Base-by-base conservation (phyloP, 2,329 filamentous ascomycete genomes). In the Plenodomus biglobosus region DNA sequence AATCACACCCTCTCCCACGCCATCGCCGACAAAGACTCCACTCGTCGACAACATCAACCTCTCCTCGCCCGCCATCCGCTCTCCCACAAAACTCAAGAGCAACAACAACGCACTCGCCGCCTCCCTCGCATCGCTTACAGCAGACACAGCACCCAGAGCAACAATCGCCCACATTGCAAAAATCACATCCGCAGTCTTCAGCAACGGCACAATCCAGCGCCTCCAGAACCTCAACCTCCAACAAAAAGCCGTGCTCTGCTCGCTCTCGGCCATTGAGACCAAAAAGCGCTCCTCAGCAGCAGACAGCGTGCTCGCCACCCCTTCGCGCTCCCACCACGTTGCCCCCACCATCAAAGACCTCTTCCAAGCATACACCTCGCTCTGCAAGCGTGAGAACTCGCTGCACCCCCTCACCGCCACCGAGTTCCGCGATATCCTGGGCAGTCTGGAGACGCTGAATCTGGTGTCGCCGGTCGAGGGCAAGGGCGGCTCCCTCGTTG, bases 211-310 rank as follows among this genome's bases (percentile, higher is more conserved):
- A 1, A 83, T 80, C 11, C 90, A 96, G 61, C 84, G 94, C 48
- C 83, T 99, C 13, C 87, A 88, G 70, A 85, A 86, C 3, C 82
- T 99, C 47, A 99, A 97, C 68, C 80, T 99, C 2, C 95, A 99
- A 68, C 94, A 99, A 72, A 97, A 96, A 71, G 94, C 92, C 3
- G 91, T 92, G 0, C 80, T 99, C 8, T 99, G 94, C 74, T 85
- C 92, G 0, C 79, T 99, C 13, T 81, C 92, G 34, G 90, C 90
- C 2, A 83, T 94, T n/a, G 92, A 96, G 70, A 89, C 87, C 61
- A 85, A 84, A 54, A 86, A 83, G 58, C 79, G 83, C 40, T 75
- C 68, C n/a, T 62, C 66, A 1, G 65, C 61, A 7, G 58, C 57
- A 24, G 62, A 71, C 13, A 60, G 35, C 20, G 51, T 68, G 13